Conservation (phyloP, 2,329 filamentous ascomycete species). For the Scorias spongiosa region DNA sequence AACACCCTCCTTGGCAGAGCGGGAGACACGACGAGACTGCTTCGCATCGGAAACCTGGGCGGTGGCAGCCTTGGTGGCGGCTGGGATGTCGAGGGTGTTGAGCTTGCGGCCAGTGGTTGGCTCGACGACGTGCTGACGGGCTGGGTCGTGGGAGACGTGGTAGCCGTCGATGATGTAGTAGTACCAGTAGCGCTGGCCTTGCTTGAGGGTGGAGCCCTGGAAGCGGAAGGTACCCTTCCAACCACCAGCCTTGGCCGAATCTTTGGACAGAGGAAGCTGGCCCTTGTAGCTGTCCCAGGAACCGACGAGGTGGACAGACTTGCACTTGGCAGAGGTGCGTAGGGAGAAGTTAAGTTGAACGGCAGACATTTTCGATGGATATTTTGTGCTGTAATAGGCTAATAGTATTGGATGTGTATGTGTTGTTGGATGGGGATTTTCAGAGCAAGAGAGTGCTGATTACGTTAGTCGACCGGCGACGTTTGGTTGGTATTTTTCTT, state of each 20-base stretch:
- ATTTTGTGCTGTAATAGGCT: conserved; percentile 9
- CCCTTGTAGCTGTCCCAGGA: conserved; percentile 97
- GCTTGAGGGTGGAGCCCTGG: conserved; percentile 69
- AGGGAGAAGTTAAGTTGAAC: conserved; percentile 92
- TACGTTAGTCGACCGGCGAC: conserved; percentile 20
- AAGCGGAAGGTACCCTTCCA: conserved; percentile 98
- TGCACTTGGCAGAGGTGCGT: conserved; percentile 88
- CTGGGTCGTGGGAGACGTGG: conserved; percentile 92
- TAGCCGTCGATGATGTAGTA: conserved; percentile 99
- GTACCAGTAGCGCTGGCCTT: conserved; percentile 96
- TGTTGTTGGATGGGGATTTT: conserved; percentile 24
- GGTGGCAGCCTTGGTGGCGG: conserved; percentile 29
- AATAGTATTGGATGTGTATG: conserved; percentile 14
- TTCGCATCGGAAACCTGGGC: conserved; percentile 24
- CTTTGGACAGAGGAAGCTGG: conserved; percentile 87
- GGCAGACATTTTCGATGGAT: conserved; percentile 50
- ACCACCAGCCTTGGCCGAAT: conserved; percentile 65
- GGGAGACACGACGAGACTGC: conserved; percentile 29
- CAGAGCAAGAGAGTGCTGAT: conserved; percentile 2
- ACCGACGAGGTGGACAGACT: conserved; percentile 92
- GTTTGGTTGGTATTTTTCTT: conserved; percentile 20
- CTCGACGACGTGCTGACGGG: conserved; percentile 76
- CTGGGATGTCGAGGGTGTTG: conserved; percentile 88
- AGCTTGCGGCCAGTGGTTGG: conserved; percentile 92
- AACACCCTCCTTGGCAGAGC: conserved; percentile 51